These are phyloP conservation scores for Thraustochytrium sp. DNA, from an alignment of 352 stramenopile genomes.

Conservation along the genomic window DNA sequence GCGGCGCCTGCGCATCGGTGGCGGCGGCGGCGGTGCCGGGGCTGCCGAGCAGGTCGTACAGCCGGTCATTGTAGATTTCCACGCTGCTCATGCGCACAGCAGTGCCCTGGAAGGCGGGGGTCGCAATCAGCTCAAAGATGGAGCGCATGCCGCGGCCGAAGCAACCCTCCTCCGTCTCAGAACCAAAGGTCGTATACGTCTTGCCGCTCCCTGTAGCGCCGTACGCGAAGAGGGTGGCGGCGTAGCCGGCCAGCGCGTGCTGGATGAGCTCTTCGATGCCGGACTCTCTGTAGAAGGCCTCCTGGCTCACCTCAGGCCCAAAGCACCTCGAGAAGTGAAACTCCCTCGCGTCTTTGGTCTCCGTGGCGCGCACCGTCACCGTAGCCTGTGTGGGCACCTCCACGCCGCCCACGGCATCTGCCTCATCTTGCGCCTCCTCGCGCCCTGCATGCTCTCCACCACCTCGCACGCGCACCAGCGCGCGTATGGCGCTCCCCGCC, in stretches of 20 bases:
- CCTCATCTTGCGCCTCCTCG: not conserved
- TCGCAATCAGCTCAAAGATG: constrained; percentile 28
- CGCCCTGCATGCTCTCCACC: not conserved
- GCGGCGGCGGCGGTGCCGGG: not conserved
- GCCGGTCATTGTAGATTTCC: constrained; percentile 49
- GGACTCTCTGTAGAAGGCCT: not conserved
- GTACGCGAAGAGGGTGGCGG: constrained; percentile 47
- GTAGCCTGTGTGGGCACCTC: no score
- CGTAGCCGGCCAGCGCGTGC: not conserved
- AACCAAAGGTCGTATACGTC: constrained; percentile 44
- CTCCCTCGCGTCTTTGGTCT: not conserved
- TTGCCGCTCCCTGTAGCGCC: constrained; percentile 48
- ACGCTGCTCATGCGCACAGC: constrained; percentile 11
- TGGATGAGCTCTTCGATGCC: not conserved
- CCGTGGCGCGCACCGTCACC: no score
- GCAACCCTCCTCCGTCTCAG: not conserved
- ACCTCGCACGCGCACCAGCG: not conserved
- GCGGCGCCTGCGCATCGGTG: no score
- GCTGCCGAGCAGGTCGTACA: constrained; percentile 44
- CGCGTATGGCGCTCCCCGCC: no score
- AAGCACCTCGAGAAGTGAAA: constrained; percentile 10
- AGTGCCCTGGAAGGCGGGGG: constrained; percentile 15
- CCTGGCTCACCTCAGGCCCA: not conserved
- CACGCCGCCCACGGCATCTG: no score
- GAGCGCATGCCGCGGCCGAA: constrained; percentile 17